A percentile compares a stretch with the other conserved stretches of the same genome.
These are phyloP conservation scores for Histomonas meleagridis DNA, from an alignment of 208 protist species.

Conservation along the genomic window DNA sequence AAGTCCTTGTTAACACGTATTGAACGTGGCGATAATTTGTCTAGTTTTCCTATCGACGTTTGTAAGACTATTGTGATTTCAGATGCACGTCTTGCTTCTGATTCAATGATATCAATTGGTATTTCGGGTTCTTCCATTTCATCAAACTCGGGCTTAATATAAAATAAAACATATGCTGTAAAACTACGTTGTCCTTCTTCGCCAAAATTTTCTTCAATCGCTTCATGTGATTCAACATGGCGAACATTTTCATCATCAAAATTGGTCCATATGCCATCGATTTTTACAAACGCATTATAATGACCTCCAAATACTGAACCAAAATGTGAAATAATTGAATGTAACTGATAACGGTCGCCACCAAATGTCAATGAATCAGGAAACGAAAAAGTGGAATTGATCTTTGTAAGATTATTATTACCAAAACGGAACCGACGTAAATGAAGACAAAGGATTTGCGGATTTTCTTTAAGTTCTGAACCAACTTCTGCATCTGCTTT, in stretches of 20 bases:
- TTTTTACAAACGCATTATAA: slow-evolving; percentile 5
- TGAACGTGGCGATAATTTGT: no score
- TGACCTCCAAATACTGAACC: not conserved
- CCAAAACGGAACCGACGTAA: not conserved
- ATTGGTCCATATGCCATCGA: not conserved
- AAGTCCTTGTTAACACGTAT: not conserved
- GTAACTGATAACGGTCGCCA: not conserved
- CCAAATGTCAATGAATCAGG: not conserved
- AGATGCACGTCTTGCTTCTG: no score
- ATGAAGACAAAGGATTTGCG: not conserved
- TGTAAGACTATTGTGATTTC: not conserved
- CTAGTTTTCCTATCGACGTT: not conserved
- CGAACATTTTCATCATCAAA: not conserved
- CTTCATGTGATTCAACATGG: not conserved
- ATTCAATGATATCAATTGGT: not conserved
- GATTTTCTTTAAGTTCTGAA: not conserved
- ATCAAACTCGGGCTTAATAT: not conserved
- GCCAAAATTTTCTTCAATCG: not conserved
- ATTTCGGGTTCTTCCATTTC: not conserved
- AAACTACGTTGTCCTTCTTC: not conserved
- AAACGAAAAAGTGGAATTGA: not conserved
- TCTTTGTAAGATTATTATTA: not conserved
- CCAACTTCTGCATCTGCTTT: not conserved
- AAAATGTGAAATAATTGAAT: not conserved
- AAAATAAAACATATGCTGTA: slow-evolving; percentile 16